A percentile compares a stretch with the other conserved stretches of the same genome.
Conservation (phyloP, 495 filamentous ascomycete genomes). For the Lepraria neglecta region DNA sequence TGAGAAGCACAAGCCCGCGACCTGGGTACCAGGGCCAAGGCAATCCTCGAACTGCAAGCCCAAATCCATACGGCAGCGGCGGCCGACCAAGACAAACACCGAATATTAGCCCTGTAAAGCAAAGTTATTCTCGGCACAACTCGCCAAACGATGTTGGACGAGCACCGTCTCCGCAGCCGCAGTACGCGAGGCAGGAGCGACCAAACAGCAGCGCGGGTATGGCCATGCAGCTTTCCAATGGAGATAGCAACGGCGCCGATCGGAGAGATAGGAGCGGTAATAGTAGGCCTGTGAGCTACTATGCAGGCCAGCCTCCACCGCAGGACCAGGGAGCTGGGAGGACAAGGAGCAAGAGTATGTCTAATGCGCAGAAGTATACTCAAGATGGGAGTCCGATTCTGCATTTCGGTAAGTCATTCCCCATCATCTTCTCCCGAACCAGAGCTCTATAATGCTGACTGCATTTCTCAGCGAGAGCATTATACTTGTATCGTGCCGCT, state of each 20-base stretch:
- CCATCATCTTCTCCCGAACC: neutral
- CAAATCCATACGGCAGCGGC: conserved; percentile 24
- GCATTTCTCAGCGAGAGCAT: conserved; percentile 62
- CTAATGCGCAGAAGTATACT: conserved; percentile 67
- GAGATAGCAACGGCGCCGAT: conserved; percentile 29
- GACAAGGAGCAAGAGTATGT: conserved; percentile 73
- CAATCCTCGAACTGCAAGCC: conserved; percentile 30
- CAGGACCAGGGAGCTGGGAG: conserved; percentile 33
- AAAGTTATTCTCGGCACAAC: conserved; percentile 42
- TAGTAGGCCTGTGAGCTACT: conserved; percentile 36
- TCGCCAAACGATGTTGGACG: conserved; percentile 51
- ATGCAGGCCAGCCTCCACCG: conserved; percentile 25
- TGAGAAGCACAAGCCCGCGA: conserved; percentile 53
- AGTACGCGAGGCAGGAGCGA: conserved; percentile 53
- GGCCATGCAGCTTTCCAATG: conserved; percentile 69
- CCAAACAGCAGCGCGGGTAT: conserved; percentile 65
- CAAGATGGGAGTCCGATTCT: conserved; percentile 82
- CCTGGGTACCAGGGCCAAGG: conserved; percentile 30
- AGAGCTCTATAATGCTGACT: conserved; percentile 10
- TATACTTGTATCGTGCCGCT: conserved; percentile 89
- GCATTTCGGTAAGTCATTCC: conserved; percentile 71
- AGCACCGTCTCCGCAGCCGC: conserved; percentile 53
- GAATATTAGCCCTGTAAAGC: conserved; percentile 26
- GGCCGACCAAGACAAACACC: conserved; percentile 21
- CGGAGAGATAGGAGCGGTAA: conserved; percentile 21